Conservation (phyloP, 2,329 filamentous ascomycete genomes). For the Clonostachys solani region DNA sequence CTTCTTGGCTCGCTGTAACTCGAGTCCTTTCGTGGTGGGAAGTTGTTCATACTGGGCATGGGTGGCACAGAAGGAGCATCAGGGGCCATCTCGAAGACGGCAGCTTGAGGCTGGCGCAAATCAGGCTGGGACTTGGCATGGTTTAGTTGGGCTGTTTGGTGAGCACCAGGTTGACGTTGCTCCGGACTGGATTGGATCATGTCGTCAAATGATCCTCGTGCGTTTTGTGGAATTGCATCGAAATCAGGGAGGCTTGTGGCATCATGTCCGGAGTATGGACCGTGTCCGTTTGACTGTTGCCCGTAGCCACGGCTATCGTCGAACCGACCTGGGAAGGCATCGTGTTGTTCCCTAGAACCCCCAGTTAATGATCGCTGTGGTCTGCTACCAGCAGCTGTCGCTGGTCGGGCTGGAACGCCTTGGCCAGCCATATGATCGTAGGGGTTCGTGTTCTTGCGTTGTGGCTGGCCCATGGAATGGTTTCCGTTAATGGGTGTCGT, state of each 20-base stretch:
- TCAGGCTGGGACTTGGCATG: slow-evolving; percentile 66
- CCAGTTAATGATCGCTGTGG: slow-evolving; percentile 31
- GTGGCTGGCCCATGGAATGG: slow-evolving; percentile 25
- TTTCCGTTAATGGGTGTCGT: slow-evolving; percentile 51
- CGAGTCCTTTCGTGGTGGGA: background rate
- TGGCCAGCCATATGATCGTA: slow-evolving; percentile 39
- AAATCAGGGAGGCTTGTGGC: slow-evolving; percentile 33
- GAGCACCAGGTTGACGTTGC: slow-evolving; percentile 43
- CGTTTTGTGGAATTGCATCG: slow-evolving; percentile 28
- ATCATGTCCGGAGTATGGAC: background rate
- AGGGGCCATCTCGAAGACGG: slow-evolving; percentile 69
- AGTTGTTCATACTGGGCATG: slow-evolving; percentile 25
- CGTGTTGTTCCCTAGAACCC: background rate
- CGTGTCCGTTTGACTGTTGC: slow-evolving; percentile 7
- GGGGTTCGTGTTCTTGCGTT: slow-evolving; percentile 37
- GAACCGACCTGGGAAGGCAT: slow-evolving; percentile 10
- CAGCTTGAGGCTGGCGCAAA: slow-evolving; percentile 58
- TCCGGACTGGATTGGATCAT: slow-evolving; percentile 33
- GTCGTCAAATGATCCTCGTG: slow-evolving; percentile 41
- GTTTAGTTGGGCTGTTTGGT: slow-evolving; percentile 47
- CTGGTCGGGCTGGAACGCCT: slow-evolving; percentile 45
- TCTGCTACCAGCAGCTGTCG: slow-evolving; percentile 44
- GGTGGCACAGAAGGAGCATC: slow-evolving; percentile 55
- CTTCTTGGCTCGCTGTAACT: slow-evolving; percentile 2
- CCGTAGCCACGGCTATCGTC: slow-evolving; percentile 25